A percentile compares a stretch with the other conserved stretches of the same genome.
phyloP scores from a whole-genome alignment of 805 yeast species.

The Saturnispora gosingensis region DNA sequence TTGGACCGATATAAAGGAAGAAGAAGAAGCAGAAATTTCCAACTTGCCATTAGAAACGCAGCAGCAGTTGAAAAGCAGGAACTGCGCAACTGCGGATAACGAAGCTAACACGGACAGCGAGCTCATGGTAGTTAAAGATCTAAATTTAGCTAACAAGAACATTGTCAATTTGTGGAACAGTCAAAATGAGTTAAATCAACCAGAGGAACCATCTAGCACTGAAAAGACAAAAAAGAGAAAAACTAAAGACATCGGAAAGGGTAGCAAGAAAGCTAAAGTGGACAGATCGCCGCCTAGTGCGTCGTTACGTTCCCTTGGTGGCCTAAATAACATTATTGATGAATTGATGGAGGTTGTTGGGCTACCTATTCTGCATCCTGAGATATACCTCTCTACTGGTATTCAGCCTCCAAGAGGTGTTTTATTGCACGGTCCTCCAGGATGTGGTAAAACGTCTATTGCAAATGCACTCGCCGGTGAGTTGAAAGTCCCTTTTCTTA shows the following conservation, averaged over 20 bases:
- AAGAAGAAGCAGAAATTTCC: slow-evolving; percentile 51
- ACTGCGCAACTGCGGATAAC: slow-evolving; percentile 11
- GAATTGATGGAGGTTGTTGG: slow-evolving; percentile 87
- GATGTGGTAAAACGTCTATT: slow-evolving; percentile 95
- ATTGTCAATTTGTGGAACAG: slow-evolving; percentile 63
- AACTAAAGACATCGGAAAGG: slow-evolving; percentile 34
- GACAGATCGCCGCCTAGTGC: slow-evolving; percentile 64
- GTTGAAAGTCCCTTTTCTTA: slow-evolving; percentile 83
- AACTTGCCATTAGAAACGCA: slow-evolving; percentile 18
- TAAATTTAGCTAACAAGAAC: slow-evolving; percentile 65
- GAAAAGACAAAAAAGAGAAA: slow-evolving; percentile 24
- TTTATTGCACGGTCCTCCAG: slow-evolving; percentile 95
- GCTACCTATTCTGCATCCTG: slow-evolving; percentile 89
- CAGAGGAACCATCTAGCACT: slow-evolving; percentile 21
- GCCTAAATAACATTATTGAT: slow-evolving; percentile 75
- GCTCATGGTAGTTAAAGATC: slow-evolving; percentile 56
- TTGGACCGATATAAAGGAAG: slow-evolving; percentile 43
- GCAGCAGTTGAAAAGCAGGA: neutral
- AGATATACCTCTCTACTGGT: slow-evolving; percentile 77
- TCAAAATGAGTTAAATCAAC: slow-evolving; percentile 13
- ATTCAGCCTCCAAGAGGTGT: slow-evolving; percentile 95
- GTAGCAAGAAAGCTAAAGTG: slow-evolving; percentile 23
- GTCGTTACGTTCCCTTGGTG: slow-evolving; percentile 72
- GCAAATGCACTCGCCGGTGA: slow-evolving; percentile 97
- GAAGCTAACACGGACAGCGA: slow-evolving; percentile 31